Conservation (phyloP, 2,329 filamentous ascomycete genomes). For the Phaeosphaeriaceae sp. region DNA sequence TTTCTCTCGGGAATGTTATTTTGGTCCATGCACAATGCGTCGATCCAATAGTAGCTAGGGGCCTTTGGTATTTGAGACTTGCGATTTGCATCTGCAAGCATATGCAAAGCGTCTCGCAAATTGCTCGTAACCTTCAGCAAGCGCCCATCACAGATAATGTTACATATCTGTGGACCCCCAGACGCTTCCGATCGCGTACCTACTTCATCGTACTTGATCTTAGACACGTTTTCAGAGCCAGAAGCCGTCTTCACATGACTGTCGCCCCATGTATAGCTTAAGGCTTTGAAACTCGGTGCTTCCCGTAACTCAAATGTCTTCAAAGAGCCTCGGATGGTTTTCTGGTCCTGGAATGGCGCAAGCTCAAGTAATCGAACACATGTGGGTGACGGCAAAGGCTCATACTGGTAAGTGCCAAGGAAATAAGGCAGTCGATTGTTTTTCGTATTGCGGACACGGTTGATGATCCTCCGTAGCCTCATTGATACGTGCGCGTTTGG, state of each 20-base stretch:
- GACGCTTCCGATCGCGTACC: neutral
- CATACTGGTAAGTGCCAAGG: slow-evolving; percentile 25
- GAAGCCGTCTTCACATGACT: slow-evolving; percentile 6
- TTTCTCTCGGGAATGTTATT: slow-evolving; percentile 30
- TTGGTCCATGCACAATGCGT: slow-evolving; percentile 41
- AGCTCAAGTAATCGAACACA: slow-evolving; percentile 31
- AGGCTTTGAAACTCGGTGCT: slow-evolving; percentile 25
- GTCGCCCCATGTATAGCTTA: slow-evolving; percentile 30
- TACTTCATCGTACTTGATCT: neutral
- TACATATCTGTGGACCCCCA: slow-evolving; percentile 11
- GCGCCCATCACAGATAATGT: slow-evolving; percentile 27
- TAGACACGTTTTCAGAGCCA: slow-evolving; percentile 4
- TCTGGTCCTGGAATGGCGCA: slow-evolving; percentile 15
- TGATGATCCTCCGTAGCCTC: slow-evolving; percentile 25
- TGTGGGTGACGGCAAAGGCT: slow-evolving; percentile 23
- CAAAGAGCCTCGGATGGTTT: slow-evolving; percentile 19
- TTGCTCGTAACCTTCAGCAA: slow-evolving; percentile 29
- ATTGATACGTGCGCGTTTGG: slow-evolving; percentile 6
- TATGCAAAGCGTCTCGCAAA: slow-evolving; percentile 30
- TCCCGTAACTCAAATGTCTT: slow-evolving; percentile 23
- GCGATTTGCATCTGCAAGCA: slow-evolving; percentile 21
- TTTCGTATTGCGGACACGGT: slow-evolving; percentile 17
- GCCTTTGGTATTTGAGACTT: slow-evolving; percentile 7
- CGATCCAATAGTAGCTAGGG: slow-evolving; percentile 36
- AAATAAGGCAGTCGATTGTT: slow-evolving; percentile 16